Evolutionary conservation across 148 eudicot species (phyloP).

Genomic region (Diospyros lotus): DNA sequence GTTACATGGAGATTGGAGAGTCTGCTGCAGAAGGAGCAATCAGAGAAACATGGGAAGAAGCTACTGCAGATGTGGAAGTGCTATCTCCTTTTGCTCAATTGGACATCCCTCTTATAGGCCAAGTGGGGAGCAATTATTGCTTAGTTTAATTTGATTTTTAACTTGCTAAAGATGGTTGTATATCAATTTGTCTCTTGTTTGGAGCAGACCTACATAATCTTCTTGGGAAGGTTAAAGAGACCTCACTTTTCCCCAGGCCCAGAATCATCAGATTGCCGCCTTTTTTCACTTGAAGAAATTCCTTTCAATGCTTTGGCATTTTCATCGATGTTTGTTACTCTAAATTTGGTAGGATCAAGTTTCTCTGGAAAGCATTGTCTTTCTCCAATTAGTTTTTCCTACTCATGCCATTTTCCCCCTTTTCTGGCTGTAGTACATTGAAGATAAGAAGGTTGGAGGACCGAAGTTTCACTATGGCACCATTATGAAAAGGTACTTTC

Average conservation of each 20-base stretch:
- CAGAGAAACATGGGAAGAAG: constrained; percentile 94
- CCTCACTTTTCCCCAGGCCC: constrained; percentile 90
- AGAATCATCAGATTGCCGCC: constrained; percentile 86
- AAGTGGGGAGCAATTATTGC: constrained; percentile 42
- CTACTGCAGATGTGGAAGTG: constrained; percentile 84
- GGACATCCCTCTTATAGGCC: constrained; percentile 98
- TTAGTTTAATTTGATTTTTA: neutral
- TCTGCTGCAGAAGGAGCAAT: constrained; percentile 94
- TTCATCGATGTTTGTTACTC: constrained; percentile 90
- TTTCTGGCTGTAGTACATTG: constrained; percentile 63
- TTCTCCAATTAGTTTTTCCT: neutral
- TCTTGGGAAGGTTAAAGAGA: constrained; percentile 79
- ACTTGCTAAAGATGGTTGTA: constrained; percentile 12
- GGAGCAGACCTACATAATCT: constrained; percentile 84
- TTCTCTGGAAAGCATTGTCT: neutral
- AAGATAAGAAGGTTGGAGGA: constrained; percentile 67
- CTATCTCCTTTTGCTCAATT: constrained; percentile 81
- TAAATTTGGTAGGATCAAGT: constrained; percentile 58
- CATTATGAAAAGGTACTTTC: constrained; percentile 75
- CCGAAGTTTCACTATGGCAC: constrained; percentile 89
- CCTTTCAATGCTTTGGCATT: constrained; percentile 88
- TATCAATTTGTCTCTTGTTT: constrained; percentile 18
- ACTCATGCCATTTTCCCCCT: neutral
- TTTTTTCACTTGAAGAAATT: constrained; percentile 72
- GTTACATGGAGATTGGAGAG: constrained; percentile 97